Percentiles rank a stretch among this genome's conserved stretches.
Conservation (phyloP, 768 basidiomycete species). For the Trametes maxima region DNA sequence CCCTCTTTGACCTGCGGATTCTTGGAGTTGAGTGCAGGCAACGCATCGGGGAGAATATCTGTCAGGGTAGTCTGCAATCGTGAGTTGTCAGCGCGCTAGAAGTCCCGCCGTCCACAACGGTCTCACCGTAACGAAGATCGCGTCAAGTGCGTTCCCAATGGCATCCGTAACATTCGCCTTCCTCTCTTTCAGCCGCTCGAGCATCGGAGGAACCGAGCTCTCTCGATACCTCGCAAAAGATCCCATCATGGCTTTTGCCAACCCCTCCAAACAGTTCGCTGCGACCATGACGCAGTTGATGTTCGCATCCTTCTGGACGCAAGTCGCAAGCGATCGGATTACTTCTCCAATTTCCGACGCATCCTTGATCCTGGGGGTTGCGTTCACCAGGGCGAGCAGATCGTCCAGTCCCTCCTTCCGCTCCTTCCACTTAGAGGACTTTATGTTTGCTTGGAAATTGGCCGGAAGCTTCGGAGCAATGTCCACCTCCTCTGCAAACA, state of each 20-base stretch:
- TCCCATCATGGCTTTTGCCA: slow-evolving; percentile 79
- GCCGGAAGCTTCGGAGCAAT: slow-evolving; percentile 75
- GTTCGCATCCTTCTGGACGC: slow-evolving; percentile 89
- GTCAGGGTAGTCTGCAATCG: slow-evolving; percentile 66
- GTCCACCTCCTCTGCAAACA: slow-evolving; percentile 80
- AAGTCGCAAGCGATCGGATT: slow-evolving; percentile 71
- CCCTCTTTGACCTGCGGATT: slow-evolving; percentile 98
- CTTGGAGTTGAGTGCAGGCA: slow-evolving; percentile 78
- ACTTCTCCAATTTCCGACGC: slow-evolving; percentile 77
- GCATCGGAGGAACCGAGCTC: slow-evolving; percentile 69
- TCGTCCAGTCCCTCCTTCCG: slow-evolving; percentile 91
- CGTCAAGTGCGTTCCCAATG: slow-evolving; percentile 86
- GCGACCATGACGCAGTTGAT: slow-evolving; percentile 93
- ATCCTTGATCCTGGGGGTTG: slow-evolving; percentile 79
- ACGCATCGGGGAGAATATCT: slow-evolving; percentile 83
- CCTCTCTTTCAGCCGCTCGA: slow-evolving; percentile 92
- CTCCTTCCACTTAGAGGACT: slow-evolving; percentile 98
- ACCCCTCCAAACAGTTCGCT: slow-evolving; percentile 78
- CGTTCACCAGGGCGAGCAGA: slow-evolving; percentile 65
- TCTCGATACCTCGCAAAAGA: slow-evolving; percentile 78
- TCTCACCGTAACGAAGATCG: slow-evolving; percentile 80
- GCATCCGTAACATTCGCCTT: slow-evolving; percentile 90
- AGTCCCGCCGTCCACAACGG: not conserved
- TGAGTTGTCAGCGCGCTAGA: not conserved
- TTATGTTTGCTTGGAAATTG: slow-evolving; percentile 70